Evolutionary conservation across 2,329 filamentous ascomycete genomes (phyloP).

Genomic region (Neopestalotiopsis sp.): DNA sequence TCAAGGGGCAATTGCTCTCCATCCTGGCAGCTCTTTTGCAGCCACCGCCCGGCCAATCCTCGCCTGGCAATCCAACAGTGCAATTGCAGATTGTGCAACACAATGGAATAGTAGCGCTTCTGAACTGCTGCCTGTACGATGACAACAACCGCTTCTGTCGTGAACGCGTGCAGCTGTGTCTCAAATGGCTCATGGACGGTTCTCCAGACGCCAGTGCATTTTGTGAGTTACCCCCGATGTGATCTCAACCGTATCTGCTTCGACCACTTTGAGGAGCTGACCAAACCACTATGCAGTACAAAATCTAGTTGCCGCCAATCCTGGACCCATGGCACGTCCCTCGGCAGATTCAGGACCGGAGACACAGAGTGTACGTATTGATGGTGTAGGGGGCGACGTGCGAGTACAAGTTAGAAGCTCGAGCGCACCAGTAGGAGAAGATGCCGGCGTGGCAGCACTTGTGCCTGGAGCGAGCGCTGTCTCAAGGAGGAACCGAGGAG

Average conservation of each 20-base stretch:
- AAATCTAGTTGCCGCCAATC: slow-evolving; percentile 56
- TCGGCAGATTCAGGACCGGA: slow-evolving; percentile 35
- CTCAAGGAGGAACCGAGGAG: slow-evolving; percentile 29
- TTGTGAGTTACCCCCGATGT: slow-evolving; percentile 31
- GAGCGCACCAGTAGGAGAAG: slow-evolving; percentile 32
- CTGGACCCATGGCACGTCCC: slow-evolving; percentile 26
- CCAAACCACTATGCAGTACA: slow-evolving; percentile 46
- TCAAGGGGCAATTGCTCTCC: slow-evolving; percentile 91
- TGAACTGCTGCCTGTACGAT: slow-evolving; percentile 90
- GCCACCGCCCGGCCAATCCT: slow-evolving; percentile 69
- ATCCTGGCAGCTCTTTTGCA: slow-evolving; percentile 90
- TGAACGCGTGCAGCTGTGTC: slow-evolving; percentile 85
- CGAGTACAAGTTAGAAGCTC: slow-evolving; percentile 56
- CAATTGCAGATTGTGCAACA: slow-evolving; percentile 87
- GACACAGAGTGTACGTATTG: slow-evolving; percentile 55
- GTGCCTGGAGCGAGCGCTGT: not conserved
- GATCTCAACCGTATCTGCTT: not conserved
- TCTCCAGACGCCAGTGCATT: slow-evolving; percentile 76
- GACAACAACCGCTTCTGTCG: slow-evolving; percentile 94
- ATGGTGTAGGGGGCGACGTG: slow-evolving; percentile 62
- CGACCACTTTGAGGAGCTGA: not conserved
- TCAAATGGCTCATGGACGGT: slow-evolving; percentile 83
- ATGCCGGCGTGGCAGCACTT: slow-evolving; percentile 18
- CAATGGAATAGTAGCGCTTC: slow-evolving; percentile 84
- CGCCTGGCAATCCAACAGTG: slow-evolving; percentile 73